phyloP scores from a whole-genome alignment of 2,329 filamentous ascomycete species.

The Gaeumannomyces tritici region DNA sequence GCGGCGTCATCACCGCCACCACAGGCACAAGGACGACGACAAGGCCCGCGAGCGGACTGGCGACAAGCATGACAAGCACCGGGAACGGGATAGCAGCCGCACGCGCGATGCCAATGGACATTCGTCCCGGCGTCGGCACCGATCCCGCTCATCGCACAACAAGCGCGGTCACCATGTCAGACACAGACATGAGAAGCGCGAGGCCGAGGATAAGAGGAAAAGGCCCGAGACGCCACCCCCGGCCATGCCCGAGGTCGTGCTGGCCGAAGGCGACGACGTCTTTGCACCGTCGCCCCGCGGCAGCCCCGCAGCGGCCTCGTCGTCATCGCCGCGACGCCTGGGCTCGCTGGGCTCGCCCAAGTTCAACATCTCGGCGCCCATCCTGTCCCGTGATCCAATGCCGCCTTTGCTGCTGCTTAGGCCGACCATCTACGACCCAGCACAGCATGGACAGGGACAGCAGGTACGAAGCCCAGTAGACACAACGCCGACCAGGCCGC shows the following conservation, averaged over 20 bases:
- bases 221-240: constrained; percentile 1
- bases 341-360: neutral
- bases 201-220: constrained; percentile 7
- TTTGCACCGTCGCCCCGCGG: constrained; percentile 11
- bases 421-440: constrained; percentile 46
- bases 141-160: constrained; percentile 8
- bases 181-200: constrained; percentile 10
- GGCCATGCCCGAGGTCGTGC: constrained; percentile 5
- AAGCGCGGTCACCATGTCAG: constrained; percentile 12
- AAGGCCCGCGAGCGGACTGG: constrained; percentile 4
- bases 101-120: constrained; percentile 15
- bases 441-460: constrained; percentile 19
- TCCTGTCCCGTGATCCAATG: constrained; percentile 36
- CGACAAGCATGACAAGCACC: constrained; percentile 5
- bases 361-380: constrained; percentile 37
- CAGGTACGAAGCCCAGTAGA: neutral
- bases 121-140: constrained; percentile 11
- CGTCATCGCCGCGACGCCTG: neutral
- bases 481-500: neutral
- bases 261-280: constrained; percentile 9
- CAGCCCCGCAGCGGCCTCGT: neutral
- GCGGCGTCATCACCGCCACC: constrained; percentile 11
- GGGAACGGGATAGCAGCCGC: constrained; percentile 11
- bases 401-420: constrained; percentile 37
- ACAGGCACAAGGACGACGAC: constrained; percentile 22